Percentiles rank a stretch among this genome's conserved stretches.
phyloP scores from a whole-genome alignment of 2,329 filamentous ascomycete genomes.

The Exophiala lecanii-corni region DNA sequence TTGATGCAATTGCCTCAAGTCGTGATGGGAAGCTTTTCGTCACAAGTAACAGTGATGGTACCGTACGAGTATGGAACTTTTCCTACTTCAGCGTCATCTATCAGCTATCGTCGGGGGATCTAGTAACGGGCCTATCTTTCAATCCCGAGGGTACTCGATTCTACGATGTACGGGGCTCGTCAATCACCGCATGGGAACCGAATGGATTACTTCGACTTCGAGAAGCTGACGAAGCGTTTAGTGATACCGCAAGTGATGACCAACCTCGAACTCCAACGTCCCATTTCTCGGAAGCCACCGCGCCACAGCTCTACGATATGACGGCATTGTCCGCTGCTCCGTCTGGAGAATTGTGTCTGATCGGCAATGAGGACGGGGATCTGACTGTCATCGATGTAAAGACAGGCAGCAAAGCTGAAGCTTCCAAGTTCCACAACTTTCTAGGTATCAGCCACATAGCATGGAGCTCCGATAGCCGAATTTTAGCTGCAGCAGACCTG shows the following conservation, averaged over 20 bases:
- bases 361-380: constrained; percentile 11
- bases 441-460: constrained; percentile 3
- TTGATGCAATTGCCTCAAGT: constrained; percentile 25
- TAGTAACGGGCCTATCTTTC: constrained; percentile 27
- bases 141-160: constrained; percentile 28
- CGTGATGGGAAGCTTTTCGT: constrained; percentile 27
- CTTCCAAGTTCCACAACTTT: constrained; percentile 6
- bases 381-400: constrained; percentile 6
- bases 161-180: constrained; percentile 28
- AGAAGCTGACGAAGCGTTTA: constrained; percentile 23
- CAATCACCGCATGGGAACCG: constrained; percentile 31
- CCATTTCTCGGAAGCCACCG: constrained; percentile 5
- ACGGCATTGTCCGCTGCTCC: constrained; percentile 6
- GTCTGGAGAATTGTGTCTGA: constrained; percentile 2
- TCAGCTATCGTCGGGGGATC: constrained; percentile 22
- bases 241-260: constrained; percentile 15
- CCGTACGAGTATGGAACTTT: constrained; percentile 28
- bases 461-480: constrained; percentile 2
- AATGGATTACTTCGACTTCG: constrained; percentile 21
- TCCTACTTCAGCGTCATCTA: constrained; percentile 25
- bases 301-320: constrained; percentile 4
- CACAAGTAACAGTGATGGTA: constrained; percentile 26
- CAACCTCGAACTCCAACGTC: constrained; percentile 4
- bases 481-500: constrained; percentile 11
- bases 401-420: not conserved